Percentiles rank a stretch among this genome's conserved stretches.
phyloP scores from a whole-genome alignment of 805 yeast genomes.

The Debaryomyces maramus region DNA sequence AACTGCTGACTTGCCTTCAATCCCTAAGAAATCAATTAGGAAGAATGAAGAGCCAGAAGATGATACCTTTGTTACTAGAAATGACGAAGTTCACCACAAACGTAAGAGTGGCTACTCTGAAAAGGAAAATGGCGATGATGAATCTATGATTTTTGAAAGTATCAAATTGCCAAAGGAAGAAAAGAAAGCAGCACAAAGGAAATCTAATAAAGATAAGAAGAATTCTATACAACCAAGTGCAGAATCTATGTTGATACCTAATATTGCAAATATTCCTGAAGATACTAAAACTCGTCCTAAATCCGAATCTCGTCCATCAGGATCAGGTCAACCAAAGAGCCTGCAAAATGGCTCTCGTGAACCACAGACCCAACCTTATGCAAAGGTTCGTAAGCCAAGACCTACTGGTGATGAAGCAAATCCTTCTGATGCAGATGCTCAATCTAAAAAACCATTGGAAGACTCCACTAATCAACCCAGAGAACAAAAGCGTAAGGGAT shows the following conservation, averaged over 20 bases:
- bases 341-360: conserved; percentile 3
- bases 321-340: conserved; percentile 4
- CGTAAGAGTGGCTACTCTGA: conserved; percentile 15
- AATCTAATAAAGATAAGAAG: conserved; percentile 10
- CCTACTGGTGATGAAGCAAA: conserved; percentile 3
- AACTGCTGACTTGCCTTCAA: conserved; percentile 27
- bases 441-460: conserved; percentile 30
- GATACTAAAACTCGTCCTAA: background rate
- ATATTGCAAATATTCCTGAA: conserved; percentile 10
- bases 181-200: background rate
- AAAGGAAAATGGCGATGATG: conserved; percentile 28
- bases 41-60: conserved; percentile 15
- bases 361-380: conserved; percentile 16
- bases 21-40: conserved; percentile 20
- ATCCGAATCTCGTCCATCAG: too few relatives aligned
- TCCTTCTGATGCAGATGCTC: background rate
- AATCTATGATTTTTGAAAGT: conserved; percentile 43
- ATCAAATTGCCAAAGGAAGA: conserved; percentile 48
- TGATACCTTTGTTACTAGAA: conserved; percentile 45
- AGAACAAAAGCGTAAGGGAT: conserved; percentile 30
- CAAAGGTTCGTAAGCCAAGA: conserved; percentile 22
- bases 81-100: conserved; percentile 22
- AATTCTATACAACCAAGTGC: conserved; percentile 36
- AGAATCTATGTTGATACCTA: conserved; percentile 37
- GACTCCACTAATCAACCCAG: conserved; percentile 33